Evolutionary conservation across 202 grass and related monocot genomes (phyloP).

Genomic region (Setaria italica): DNA sequence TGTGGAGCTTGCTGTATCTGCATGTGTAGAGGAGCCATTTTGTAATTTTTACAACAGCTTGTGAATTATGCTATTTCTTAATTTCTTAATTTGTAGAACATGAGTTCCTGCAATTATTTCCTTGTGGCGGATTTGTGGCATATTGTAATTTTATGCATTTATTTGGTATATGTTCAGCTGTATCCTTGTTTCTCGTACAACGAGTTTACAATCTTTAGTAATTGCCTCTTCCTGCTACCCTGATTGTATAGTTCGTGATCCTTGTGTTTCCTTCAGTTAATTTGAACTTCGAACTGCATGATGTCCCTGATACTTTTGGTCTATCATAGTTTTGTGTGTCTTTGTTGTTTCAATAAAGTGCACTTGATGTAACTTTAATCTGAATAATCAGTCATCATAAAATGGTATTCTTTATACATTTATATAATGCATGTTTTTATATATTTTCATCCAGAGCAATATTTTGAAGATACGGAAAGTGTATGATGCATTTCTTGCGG

Average conservation of each 20-base stretch:
- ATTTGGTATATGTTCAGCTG: background rate
- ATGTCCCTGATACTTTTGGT: background rate
- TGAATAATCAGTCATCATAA: background rate
- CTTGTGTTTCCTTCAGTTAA: background rate
- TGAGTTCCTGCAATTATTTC: background rate
- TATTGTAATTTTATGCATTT: background rate
- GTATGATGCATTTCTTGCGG: slow-evolving; percentile 87
- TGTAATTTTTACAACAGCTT: background rate
- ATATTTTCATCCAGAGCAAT: slow-evolving; percentile 59
- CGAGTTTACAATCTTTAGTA: background rate
- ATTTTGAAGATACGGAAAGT: slow-evolving; percentile 87
- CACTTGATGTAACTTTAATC: slow-evolving; percentile 16
- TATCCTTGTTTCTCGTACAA: background rate
- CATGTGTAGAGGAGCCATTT: background rate
- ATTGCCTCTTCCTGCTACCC: background rate
- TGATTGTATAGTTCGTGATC: background rate
- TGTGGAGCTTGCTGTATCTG: background rate
- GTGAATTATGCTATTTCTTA: background rate
- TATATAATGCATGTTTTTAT: slow-evolving; percentile 22
- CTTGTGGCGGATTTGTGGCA: background rate
- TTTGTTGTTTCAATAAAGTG: slow-evolving; percentile 4
- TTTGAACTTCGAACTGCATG: background rate
- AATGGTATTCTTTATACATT: background rate
- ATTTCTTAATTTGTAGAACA: background rate
- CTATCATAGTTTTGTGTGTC: background rate